Base-by-base conservation (phyloP, 2,329 filamentous ascomycete species). In the Clonostachys solani region DNA sequence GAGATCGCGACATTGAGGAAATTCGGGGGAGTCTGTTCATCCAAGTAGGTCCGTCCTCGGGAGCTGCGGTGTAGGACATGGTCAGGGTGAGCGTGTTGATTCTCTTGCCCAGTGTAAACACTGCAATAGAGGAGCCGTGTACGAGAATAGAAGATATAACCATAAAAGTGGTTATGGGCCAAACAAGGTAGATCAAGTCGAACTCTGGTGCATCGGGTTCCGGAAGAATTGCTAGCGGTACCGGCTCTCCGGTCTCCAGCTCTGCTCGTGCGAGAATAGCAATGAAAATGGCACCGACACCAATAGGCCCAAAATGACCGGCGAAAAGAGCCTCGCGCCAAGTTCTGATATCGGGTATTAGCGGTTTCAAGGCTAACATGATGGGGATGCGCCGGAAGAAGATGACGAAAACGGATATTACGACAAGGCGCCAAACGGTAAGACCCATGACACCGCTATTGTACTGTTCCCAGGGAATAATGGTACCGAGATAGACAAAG, bases 271-370 rank as follows among this genome's bases (percentile, higher is more conserved):
- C 91, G 43, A 99, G 75, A 49, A 99, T 95, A 17, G 91, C 90
- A 43, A 96, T 86, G 55, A 99, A 99, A 49, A 99, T 92, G 52
- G 92, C 94, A 50, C 94, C 94, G 46, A 99, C 94, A 46, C 94
- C 94, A 56, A 99, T 97, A 29, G 94, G 94, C 7, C 94, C 94
- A 61, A 99, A 99, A 64, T 99, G 94, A 2, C 94, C 94, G 15
- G 94, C 94, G 62, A 99, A 99, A 2, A 96, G 74, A 6, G 94
- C 92, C 64, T 99, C 94, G 57, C 94, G 86, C 92, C 94, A 99
- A 1, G 92, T 97, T 69, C 96, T 97, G 58, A 99, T 84, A 60
- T 99, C 94, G 0, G 94, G 92, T 65, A 99, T 97, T 6, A 96
- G 52, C 0, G 94, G 92, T 62, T 97, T 97, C 48, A 97, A 72